Evolutionary conservation across 768 basidiomycete genomes (phyloP).

Genomic region (Gloeopeniophorella convolvens): DNA sequence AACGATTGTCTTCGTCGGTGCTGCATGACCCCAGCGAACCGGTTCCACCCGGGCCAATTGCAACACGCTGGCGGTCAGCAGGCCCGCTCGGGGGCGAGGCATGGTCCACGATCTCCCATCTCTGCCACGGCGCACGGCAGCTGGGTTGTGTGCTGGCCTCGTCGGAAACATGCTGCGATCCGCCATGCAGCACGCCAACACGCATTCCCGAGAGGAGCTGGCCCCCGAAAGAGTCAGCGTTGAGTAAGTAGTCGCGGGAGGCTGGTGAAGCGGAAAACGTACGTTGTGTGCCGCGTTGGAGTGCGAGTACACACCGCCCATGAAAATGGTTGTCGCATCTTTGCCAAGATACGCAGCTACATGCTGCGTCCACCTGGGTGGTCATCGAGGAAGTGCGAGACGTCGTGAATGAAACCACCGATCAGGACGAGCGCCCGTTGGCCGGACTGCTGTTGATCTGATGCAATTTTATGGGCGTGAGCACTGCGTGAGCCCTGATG

Average conservation of each 20-base stretch:
- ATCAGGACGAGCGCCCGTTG: conserved; percentile 62
- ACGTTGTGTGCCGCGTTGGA: conserved; percentile 80
- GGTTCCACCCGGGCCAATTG: no score
- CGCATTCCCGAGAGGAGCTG: conserved; percentile 71
- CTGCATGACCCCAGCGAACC: no score
- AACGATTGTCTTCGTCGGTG: no score
- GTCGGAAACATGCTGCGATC: conserved; percentile 45
- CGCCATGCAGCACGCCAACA: conserved; percentile 61
- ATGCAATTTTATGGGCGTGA: not conserved
- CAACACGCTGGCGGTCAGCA: no score
- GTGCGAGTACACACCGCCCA: conserved; percentile 78
- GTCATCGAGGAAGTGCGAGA: conserved; percentile 60
- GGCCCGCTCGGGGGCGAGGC: no score
- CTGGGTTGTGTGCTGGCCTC: no score
- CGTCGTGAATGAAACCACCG: conserved; percentile 85
- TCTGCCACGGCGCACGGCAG: not conserved
- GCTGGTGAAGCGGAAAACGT: conserved; percentile 15
- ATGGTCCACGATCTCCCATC: conserved; percentile 5
- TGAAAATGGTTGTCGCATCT: conserved; percentile 81
- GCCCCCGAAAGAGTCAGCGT: not conserved
- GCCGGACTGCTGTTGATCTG: conserved; percentile 67
- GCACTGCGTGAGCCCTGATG: conserved; percentile 1
- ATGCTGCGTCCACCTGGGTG: conserved; percentile 74
- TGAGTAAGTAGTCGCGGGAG: not conserved
- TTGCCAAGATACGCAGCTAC: conserved; percentile 60